phyloP scores from a whole-genome alignment of 1,284 basidiomycete species.

The Tylopilus sp. region DNA sequence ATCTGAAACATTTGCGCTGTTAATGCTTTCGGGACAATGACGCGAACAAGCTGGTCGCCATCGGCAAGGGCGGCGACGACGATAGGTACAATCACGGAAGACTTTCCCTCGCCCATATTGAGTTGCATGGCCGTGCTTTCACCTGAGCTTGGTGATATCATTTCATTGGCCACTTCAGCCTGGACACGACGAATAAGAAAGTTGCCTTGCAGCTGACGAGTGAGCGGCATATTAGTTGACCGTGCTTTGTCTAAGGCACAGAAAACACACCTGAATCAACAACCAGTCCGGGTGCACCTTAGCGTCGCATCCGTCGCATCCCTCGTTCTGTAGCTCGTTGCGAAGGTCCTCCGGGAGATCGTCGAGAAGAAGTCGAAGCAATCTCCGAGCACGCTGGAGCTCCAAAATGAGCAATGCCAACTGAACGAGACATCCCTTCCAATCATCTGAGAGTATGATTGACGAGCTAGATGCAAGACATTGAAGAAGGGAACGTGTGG shows the following conservation, averaged over 20 bases:
- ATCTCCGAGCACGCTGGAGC: slow-evolving; percentile 45
- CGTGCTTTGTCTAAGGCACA: background rate
- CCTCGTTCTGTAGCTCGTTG: slow-evolving; percentile 46
- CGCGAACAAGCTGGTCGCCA: slow-evolving; percentile 54
- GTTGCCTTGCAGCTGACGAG: slow-evolving; percentile 52
- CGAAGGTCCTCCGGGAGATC: slow-evolving; percentile 38
- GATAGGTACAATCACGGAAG: slow-evolving; percentile 64
- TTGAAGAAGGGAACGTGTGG: slow-evolving; percentile 36
- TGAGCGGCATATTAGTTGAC: background rate
- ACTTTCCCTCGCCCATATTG: slow-evolving; percentile 55
- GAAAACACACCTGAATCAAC: slow-evolving; percentile 52
- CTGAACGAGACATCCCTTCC: slow-evolving; percentile 40
- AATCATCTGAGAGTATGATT: slow-evolving; percentile 23
- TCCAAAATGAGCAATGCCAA: slow-evolving; percentile 42
- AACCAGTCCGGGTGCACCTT: slow-evolving; percentile 52
- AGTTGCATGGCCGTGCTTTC: slow-evolving; percentile 58
- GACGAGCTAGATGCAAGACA: slow-evolving; percentile 32
- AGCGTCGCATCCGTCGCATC: slow-evolving; percentile 24
- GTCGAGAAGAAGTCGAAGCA: slow-evolving; percentile 16
- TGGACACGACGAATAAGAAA: slow-evolving; percentile 55
- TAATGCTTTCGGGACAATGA: slow-evolving; percentile 58
- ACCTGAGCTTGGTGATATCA: slow-evolving; percentile 53
- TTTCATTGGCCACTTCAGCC: slow-evolving; percentile 51
- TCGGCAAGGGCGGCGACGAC: slow-evolving; percentile 53
- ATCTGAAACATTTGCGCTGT: slow-evolving; percentile 58